A percentile compares a stretch with the other conserved stretches of the same genome.
phyloP scores from a whole-genome alignment of 768 basidiomycete species.

The Hypholoma fasciculare region DNA sequence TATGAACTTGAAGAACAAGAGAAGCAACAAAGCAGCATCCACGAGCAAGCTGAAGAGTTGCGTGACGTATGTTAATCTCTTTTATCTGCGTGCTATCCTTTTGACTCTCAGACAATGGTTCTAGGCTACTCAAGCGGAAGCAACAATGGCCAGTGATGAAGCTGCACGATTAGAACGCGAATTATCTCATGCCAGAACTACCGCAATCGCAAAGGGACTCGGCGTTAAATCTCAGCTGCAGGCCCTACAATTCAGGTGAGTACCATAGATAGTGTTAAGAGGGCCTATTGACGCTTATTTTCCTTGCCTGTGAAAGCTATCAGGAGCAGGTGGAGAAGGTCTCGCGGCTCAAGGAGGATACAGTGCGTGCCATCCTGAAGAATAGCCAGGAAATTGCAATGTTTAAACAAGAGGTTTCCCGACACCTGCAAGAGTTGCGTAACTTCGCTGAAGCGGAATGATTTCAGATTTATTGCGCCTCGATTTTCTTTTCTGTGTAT shows the following conservation, averaged over 20 bases:
- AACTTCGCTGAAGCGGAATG: slow-evolving; percentile 56
- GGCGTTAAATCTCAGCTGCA: slow-evolving; percentile 80
- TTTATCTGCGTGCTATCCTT: background rate
- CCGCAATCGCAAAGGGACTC: slow-evolving; percentile 79
- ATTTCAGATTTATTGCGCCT: slow-evolving; percentile 15
- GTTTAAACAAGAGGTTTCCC: slow-evolving; percentile 79
- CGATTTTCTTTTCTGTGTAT: slow-evolving; percentile 3
- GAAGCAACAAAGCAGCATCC: slow-evolving; percentile 67
- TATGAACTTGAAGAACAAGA: slow-evolving; percentile 75
- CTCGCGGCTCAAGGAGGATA: slow-evolving; percentile 74
- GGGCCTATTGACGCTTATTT: slow-evolving; percentile 1
- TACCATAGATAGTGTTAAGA: slow-evolving; percentile 2
- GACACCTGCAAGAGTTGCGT: slow-evolving; percentile 65
- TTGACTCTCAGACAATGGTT: background rate
- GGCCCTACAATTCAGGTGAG: slow-evolving; percentile 67
- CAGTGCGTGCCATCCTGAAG: slow-evolving; percentile 78
- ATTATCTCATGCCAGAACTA: slow-evolving; percentile 70
- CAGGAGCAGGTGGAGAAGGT: slow-evolving; percentile 80
- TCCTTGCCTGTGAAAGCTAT: slow-evolving; percentile 46
- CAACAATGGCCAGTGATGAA: slow-evolving; percentile 63
- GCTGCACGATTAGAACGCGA: slow-evolving; percentile 70
- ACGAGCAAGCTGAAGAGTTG: slow-evolving; percentile 77
- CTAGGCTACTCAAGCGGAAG: slow-evolving; percentile 79
- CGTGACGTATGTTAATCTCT: slow-evolving; percentile 57
- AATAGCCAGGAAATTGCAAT: slow-evolving; percentile 81